A percentile compares a stretch with the other conserved stretches of the same genome.
phyloP scores from a whole-genome alignment of 2,329 filamentous ascomycete genomes.

The Furcasterigmium furcatum region DNA sequence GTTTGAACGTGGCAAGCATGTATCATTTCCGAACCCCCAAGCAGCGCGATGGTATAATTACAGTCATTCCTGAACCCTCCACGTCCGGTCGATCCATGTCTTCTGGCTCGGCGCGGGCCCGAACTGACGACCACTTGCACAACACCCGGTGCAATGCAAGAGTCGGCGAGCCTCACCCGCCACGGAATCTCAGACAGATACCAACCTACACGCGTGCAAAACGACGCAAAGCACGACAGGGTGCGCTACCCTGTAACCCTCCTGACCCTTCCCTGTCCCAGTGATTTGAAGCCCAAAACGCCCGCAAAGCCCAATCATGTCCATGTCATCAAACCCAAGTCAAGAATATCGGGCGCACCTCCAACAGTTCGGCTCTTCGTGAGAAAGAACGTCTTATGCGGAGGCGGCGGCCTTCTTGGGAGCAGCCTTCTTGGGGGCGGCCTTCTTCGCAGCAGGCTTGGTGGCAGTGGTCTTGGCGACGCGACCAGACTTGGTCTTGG shows the following conservation, averaged over 20 bases:
- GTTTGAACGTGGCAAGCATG: constrained; percentile 1
- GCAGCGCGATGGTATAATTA: constrained; percentile 8
- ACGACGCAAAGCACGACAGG: neutral
- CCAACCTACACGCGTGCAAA: too few species aligned
- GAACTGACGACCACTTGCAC: too few species aligned
- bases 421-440: constrained; percentile 34
- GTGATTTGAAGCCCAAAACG: constrained; percentile 27
- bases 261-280: neutral
- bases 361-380: too few species aligned
- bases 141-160: too few species aligned
- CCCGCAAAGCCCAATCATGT: constrained; percentile 20
- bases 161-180: too few species aligned
- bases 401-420: constrained; percentile 25
- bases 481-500: constrained; percentile 84
- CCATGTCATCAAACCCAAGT: neutral
- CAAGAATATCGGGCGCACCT: too few species aligned
- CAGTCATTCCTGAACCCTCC: constrained; percentile 3
- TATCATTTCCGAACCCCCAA: neutral
- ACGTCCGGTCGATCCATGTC: neutral
- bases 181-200: too few species aligned
- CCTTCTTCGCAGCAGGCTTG: constrained; percentile 43
- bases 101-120: neutral
- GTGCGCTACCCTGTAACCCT: neutral
- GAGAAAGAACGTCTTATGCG: constrained; percentile 2
- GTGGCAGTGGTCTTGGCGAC: constrained; percentile 67